Conservation (phyloP, 1,139 yeast genomes). For the Yarrowia galli region DNA sequence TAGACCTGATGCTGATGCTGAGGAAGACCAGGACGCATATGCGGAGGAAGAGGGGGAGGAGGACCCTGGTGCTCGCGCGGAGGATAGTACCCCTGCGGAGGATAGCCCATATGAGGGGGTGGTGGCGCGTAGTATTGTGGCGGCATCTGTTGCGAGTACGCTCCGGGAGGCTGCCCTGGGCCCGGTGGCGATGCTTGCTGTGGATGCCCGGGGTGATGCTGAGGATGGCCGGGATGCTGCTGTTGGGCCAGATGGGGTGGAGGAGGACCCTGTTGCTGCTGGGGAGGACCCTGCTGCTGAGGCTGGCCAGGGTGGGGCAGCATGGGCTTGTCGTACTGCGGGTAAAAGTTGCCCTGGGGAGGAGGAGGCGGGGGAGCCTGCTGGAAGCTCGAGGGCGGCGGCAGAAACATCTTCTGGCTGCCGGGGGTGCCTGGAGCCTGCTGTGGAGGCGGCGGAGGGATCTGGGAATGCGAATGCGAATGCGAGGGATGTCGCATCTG, state of each 20-base stretch:
- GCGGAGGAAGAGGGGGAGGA: constrained; percentile 24
- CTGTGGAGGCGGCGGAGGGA: constrained; percentile 30
- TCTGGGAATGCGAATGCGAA: constrained; percentile 31
- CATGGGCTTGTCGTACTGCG: constrained; percentile 34
- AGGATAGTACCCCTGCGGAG: constrained; percentile 32
- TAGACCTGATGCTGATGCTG: constrained; percentile 32
- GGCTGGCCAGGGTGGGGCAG: constrained; percentile 25
- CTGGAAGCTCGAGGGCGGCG: constrained; percentile 30
- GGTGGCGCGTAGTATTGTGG: constrained; percentile 34
- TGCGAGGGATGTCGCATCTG: constrained; percentile 37
- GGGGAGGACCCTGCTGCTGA: constrained; percentile 20
- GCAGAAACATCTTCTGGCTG: constrained; percentile 15
- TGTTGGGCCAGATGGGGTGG: constrained; percentile 23
- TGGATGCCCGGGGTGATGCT: constrained; percentile 20
- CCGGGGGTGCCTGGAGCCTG: constrained; percentile 17
- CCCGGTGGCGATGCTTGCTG: constrained; percentile 12
- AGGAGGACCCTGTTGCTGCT: constrained; percentile 24
- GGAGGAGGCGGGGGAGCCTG: constrained; percentile 33
- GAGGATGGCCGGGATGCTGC: constrained; percentile 24
- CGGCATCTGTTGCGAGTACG: constrained; percentile 20
- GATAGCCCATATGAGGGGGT: constrained; percentile 29
- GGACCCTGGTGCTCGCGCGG: constrained; percentile 30
- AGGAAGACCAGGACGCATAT: constrained; percentile 23
- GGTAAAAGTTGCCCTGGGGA: constrained; percentile 26
- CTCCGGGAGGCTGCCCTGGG: constrained; percentile 20